Evolutionary conservation across 192 early-diverging fungal species (phyloP).

Genomic region (Piromyces finnis): DNA sequence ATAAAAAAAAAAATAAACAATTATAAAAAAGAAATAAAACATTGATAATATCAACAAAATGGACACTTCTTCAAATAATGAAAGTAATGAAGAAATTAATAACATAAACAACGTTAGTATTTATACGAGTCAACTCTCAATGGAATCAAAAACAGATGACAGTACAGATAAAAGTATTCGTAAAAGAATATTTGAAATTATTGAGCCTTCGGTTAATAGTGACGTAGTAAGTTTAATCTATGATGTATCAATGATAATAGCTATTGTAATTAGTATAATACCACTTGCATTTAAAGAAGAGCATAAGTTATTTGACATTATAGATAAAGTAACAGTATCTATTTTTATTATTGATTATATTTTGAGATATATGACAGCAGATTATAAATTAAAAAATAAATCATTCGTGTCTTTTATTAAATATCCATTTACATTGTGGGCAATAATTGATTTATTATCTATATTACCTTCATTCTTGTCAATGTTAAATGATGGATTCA

Average conservation of each 20-base stretch:
- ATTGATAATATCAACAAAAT: too few relatives aligned
- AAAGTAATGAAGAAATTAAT: too few relatives aligned
- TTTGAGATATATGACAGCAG: neutral
- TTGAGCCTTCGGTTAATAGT: neutral
- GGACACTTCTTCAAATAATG: too few relatives aligned
- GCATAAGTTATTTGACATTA: neutral
- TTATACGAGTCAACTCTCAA: too few relatives aligned
- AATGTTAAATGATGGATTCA: too few relatives aligned
- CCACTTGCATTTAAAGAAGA: neutral
- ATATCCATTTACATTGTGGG: neutral
- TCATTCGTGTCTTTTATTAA: neutral
- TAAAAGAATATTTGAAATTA: neutral
- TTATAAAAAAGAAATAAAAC: too few relatives aligned
- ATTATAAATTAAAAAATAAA: neutral
- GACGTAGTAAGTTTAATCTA: neutral
- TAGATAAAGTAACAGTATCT: neutral
- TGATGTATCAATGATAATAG: neutral
- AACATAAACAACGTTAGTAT: too few relatives aligned
- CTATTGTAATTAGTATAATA: neutral
- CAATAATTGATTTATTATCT: too few relatives aligned
- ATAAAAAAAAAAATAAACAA: too few relatives aligned
- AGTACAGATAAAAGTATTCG: too few relatives aligned
- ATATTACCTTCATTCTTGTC: too few relatives aligned
- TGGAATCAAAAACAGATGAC: too few relatives aligned
- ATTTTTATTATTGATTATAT: neutral